A percentile compares a stretch with the other conserved stretches of the same genome.
Conservation (phyloP, 768 basidiomycete genomes). For the Termitomyces sp. region DNA sequence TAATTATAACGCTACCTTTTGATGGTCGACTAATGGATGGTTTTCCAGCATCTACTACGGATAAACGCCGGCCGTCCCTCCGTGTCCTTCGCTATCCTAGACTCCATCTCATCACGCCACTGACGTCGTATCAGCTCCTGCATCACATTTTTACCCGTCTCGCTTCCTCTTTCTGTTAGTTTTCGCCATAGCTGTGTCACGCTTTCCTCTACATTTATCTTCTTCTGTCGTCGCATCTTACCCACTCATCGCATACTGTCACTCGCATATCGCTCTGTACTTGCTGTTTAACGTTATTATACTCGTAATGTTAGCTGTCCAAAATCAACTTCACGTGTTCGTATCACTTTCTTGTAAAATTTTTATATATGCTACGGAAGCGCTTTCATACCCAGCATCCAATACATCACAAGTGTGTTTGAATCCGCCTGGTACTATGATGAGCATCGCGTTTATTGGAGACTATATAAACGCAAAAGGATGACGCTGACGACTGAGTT, state of each 20-base stretch:
- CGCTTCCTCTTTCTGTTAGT: neutral
- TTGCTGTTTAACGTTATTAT: conserved; percentile 13
- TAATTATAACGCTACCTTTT: conserved; percentile 6
- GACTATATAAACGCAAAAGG: neutral
- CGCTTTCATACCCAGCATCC: neutral
- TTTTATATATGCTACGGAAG: neutral
- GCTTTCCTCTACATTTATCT: conserved; percentile 9
- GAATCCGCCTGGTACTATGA: too few relatives aligned
- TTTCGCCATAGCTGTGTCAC: neutral
- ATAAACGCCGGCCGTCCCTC: conserved; percentile 18
- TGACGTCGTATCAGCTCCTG: conserved; percentile 6
- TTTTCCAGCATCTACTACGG: conserved; percentile 38
- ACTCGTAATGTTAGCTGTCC: neutral
- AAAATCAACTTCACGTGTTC: neutral
- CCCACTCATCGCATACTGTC: conserved; percentile 12
- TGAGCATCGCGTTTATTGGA: neutral
- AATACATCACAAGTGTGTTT: too few relatives aligned
- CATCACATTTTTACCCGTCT: neutral
- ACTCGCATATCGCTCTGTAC: conserved; percentile 8
- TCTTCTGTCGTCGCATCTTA: conserved; percentile 8
- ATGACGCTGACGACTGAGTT: too few relatives aligned
- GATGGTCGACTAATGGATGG: conserved; percentile 1
- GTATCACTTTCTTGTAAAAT: too few relatives aligned
- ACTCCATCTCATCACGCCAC: conserved; percentile 15
- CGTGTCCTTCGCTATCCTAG: neutral